Evolutionary conservation across 2,329 filamentous ascomycete genomes (phyloP), one percentile per base, ranked within the genome.

Genomic region (Macrophomina pseudophaseolina): DNA sequence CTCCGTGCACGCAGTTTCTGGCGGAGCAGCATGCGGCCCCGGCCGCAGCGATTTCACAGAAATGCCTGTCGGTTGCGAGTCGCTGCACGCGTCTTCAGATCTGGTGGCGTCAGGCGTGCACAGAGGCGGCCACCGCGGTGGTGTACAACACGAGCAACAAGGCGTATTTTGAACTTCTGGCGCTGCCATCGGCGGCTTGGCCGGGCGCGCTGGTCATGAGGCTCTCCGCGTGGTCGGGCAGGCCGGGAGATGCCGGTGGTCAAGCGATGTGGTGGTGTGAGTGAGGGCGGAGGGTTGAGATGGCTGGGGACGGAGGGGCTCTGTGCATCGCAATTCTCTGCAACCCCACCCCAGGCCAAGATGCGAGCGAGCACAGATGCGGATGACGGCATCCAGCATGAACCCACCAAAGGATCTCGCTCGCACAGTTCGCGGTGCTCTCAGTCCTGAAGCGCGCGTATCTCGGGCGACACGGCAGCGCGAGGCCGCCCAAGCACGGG

Each of bases 101-200:
- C 56, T 48, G 56, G 53, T 60, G 56, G 56, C 56, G 56, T 60
- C 28, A 60, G 56, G 56, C 56, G 56, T 48, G 28, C 56, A n/a
- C 35, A 42, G 53, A 7, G 16, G 23, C 38, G 35, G 53, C 23
- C 53, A 33, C 14, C 11, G 30, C 9, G 35, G 53, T n/a, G 46
- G 46, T 40, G 53, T 18, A 58, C 32, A 42, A 44, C 53, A 42
- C 53, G 49, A 48, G 35, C 40, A 23, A 60, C 56, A 16, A 30
- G 11, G 5, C 9, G 35, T 12, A 12, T 53, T 53, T 30, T 16
- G 49, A 16, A 9, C 12, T 59, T 44, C 38, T 44, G 54, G 23
- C 54, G 54, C 54, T 42, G 16, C 40, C 54, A 40, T 32, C 42
- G 42, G 56, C 56, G 42, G 56, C 30, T 28, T 46, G 40, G 52